These are phyloP conservation scores for Globisporangium paroecandrum DNA, from an alignment of 352 stramenopile species.

Conservation along the genomic window DNA sequence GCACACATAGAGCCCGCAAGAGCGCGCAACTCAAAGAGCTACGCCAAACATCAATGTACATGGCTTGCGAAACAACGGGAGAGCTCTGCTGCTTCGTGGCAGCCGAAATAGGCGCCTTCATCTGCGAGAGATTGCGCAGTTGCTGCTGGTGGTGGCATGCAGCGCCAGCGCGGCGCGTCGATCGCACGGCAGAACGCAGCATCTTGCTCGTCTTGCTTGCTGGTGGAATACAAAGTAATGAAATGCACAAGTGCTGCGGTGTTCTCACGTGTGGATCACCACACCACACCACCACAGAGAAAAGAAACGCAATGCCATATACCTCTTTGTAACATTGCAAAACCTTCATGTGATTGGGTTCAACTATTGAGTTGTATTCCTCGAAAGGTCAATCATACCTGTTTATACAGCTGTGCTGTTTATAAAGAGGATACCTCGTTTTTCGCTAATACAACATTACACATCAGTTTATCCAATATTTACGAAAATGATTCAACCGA, in stretches of 20 bases:
- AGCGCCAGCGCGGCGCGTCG: slow-evolving; percentile 5
- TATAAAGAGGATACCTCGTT: background rate
- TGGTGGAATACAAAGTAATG: no score
- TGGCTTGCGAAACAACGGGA: slow-evolving; percentile 14
- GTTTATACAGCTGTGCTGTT: background rate
- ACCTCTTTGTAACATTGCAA: background rate
- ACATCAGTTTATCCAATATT: background rate
- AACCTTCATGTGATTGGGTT: background rate
- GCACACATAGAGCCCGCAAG: background rate
- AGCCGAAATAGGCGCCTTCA: background rate
- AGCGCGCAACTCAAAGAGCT: slow-evolving; percentile 1
- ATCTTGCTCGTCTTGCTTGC: slow-evolving; percentile 9
- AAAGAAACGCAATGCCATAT: background rate
- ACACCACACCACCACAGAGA: background rate
- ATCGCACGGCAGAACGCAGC: slow-evolving; percentile 14
- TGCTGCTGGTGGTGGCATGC: slow-evolving; percentile 12
- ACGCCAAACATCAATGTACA: slow-evolving; percentile 4
- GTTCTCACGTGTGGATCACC: slow-evolving; percentile 6
- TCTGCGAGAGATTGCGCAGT: slow-evolving; percentile 12
- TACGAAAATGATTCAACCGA: background rate
- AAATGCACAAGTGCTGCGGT: background rate
- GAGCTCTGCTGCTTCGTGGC: background rate
- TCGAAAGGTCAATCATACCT: background rate
- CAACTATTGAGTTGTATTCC: background rate
- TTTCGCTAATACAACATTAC: background rate